phyloP scores from a whole-genome alignment of 495 filamentous ascomycete genomes.

The Hypoxylon rickii region DNA sequence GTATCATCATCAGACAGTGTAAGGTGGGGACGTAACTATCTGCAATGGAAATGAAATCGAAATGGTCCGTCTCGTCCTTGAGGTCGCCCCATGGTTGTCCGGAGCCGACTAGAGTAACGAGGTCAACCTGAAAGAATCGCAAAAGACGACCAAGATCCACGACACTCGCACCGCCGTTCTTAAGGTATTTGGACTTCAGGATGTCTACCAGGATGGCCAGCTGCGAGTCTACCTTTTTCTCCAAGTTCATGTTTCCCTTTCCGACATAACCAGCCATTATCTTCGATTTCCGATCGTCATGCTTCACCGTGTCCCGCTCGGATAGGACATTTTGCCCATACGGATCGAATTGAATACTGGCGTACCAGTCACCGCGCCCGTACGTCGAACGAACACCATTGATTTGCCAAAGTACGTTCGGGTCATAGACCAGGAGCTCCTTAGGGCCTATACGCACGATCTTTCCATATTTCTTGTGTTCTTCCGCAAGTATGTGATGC shows the following conservation, averaged over 20 bases:
- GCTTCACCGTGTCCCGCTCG: conserved; percentile 41
- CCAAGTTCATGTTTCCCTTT: conserved; percentile 53
- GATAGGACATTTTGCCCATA: conserved; percentile 48
- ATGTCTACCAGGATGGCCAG: conserved; percentile 45
- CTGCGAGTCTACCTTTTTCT: conserved; percentile 50
- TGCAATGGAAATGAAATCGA: conserved; percentile 49
- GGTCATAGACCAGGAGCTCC: conserved; percentile 49
- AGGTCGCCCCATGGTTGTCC: conserved; percentile 58
- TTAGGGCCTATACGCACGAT: conserved; percentile 58
- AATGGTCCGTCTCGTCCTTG: conserved; percentile 51
- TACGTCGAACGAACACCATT: conserved; percentile 41
- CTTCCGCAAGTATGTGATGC: conserved; percentile 19
- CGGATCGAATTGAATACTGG: conserved; percentile 37
- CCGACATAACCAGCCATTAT: conserved; percentile 53
- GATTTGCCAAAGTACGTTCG: conserved; percentile 42
- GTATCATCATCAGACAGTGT: conserved; percentile 35
- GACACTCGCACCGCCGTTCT: conserved; percentile 28
- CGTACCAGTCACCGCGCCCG: conserved; percentile 41
- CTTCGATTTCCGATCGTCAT: conserved; percentile 46
- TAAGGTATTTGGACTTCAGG: conserved; percentile 44
- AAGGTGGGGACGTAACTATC: conserved; percentile 40
- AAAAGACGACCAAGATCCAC: conserved; percentile 51
- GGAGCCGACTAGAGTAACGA: conserved; percentile 54
- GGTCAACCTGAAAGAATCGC: conserved; percentile 57
- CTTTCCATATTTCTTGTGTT: conserved; percentile 50